These are phyloP conservation scores for Marasmius sp. DNA, from an alignment of 1,284 basidiomycete species.

Conservation along the genomic window DNA sequence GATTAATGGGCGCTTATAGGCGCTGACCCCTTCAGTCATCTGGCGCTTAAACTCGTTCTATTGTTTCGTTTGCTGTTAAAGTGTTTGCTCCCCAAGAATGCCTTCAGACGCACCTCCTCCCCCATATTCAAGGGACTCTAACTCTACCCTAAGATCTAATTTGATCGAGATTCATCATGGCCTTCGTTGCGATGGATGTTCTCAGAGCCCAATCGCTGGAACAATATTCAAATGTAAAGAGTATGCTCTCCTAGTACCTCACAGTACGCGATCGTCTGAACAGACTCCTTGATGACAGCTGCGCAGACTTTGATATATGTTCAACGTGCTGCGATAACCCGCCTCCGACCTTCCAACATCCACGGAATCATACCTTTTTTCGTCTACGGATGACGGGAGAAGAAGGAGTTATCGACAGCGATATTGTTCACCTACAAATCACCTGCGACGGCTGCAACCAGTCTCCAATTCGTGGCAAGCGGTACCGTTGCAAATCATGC, in stretches of 20 bases:
- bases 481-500: neutral
- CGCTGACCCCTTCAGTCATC: neutral
- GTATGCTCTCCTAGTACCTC: neutral
- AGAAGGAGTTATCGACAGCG: neutral
- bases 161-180: neutral
- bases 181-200: neutral
- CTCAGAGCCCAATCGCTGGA: neutral
- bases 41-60: neutral
- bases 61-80: no score
- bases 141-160: neutral
- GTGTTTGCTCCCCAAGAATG: neutral
- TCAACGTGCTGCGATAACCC: neutral
- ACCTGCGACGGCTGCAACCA: neutral
- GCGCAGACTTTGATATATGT: neutral
- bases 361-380: neutral
- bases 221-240: neutral
- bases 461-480: neutral
- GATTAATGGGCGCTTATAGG: neutral
- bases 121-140: neutral
- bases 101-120: neutral
- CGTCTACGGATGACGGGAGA: neutral
- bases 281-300: neutral
- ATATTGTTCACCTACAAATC: neutral
- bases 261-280: neutral
- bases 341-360: neutral